Evolutionary conservation across 192 early-diverging fungal species (phyloP), one percentile per base, ranked within the genome.

Genomic region (Podila clonocystis): DNA sequence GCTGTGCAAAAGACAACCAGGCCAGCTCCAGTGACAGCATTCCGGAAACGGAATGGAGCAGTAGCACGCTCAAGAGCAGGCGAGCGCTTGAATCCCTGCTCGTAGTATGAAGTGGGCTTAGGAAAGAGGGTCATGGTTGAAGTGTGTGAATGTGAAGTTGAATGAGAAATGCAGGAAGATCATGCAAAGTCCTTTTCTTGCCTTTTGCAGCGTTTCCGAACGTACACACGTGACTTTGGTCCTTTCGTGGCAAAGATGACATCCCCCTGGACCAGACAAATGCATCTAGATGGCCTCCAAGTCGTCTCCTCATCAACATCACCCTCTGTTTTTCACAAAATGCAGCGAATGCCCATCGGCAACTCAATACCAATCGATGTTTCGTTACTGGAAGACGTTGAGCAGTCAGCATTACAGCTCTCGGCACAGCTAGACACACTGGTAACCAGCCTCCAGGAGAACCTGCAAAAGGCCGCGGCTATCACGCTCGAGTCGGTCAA

Each of bases 41-140:
- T 90, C 41, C 86, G 80, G 41, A 85, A 63, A 33, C 63, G 75
- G 64, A 84, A 89, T 20, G 89, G 89, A 5, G 77, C 82, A 38
- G 87, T 70, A 20, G 89, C 86, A n/a, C 89, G 84, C 61, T 90
- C 79, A 20, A 90, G 73, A 20, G 89, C 89, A 63, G 87, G 87
- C 3, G 86, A 84, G 58, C 86, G 87, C 33, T 83, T 82, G 68
- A 84, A 87, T 65, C 77, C 77, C 28, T 73, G 31, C 36, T 80
- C 77, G 58, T 80, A 80, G 57, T 80, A 80, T 55, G 77, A 80
- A 1, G 77, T 80, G 0, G 77, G 77, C 67, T 80, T 80, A 17
- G 77, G 77, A 67, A 80, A 80, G 71, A 80, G 29, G 2, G 31
- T 22, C 19, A 34, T 36, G 24, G 48, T 9, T 58, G 50, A 17